Base-by-base conservation (phyloP, 2,329 filamentous ascomycete genomes). In the Exophiala aquamarina region DNA sequence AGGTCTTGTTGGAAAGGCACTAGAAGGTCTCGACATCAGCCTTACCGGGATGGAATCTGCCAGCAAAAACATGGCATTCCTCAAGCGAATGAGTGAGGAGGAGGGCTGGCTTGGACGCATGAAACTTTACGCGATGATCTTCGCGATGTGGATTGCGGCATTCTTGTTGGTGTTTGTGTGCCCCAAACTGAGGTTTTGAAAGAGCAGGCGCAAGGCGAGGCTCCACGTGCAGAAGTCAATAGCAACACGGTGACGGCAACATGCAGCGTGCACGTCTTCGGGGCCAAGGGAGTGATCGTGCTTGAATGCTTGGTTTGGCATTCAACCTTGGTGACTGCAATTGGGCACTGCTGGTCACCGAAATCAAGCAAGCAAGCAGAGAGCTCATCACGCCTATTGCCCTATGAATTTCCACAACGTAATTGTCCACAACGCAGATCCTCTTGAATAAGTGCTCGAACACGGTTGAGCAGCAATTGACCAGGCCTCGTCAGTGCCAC, bases 91-190 rank as follows among this genome's bases (percentile, higher is more conserved):
- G 83, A 89, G 86, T 13, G 92, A 96, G 71, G 91, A 90, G 3
- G 84, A 86, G 64, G 90, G 90, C 0, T 94, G 87, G 86, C 89
- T 80, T 82, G 90, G 86, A 4, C 73, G 91, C 42, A 80, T 95
- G 73, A 75, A 92, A 69, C 74, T 96, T 51, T 95, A 93, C 72
- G 85, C 76, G 31, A 86, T 88, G 77, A 90, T 96, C 39, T 87
- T 84, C 60, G 89, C 81, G 21, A 67, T 96, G 53, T 92, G 89
- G 84, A 60, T 94, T n/a, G 70, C 82, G 19, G 79, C 89, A 14
- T 72, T 95, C 28, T 59, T 94, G 64, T 68, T 96, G 55, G 91
- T 96, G 10, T 92, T 92, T 72, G 77, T 92, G 41, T 72, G 89
- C 63, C 92, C 92, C 0, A 97, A 96, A 73, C 69, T 96, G 64